Base-by-base conservation (phyloP, 768 basidiomycete species). In the Mycena alexandri region DNA sequence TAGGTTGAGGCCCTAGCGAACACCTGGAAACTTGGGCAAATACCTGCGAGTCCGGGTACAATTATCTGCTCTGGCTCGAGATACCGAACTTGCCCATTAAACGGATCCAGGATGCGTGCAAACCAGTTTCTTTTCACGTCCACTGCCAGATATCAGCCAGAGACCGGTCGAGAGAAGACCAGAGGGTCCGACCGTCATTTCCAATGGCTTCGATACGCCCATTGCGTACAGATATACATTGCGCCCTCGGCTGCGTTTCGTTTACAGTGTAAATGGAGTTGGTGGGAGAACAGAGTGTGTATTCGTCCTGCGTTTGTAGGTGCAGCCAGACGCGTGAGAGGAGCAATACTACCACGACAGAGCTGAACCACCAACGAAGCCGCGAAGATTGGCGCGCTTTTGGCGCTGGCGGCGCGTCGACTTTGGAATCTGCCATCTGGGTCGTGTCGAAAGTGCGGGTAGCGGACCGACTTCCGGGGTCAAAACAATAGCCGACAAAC, bases 31-130 rank as follows among this genome's bases (percentile, higher is more conserved):
- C 17, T 48, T 19, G 14, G 50, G 22, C 8, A 72, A 90, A 22
- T 74, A 91, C 93, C 93, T 75, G 91, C 80, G 19, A 95, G 81
- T 21, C 93, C 93, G 0, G 93, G 93, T 8, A 93, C 86, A 14
- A 94, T 77, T 54, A 89, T 85, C 24, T 83, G 83, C 17, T 78
- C 76, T 14, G 72, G 63, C 16, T 70, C 59, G 29, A 73, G 46
- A 50, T 70, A 50, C 24, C 63, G 67, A 29, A 72, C 61, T 53
- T 60, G 65, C 24, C 17, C 25, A 33, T 50, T 59, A 22, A 33
- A 41, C 34, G 57, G 41, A 58, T 58, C 29, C 9, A 65, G 43
- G 19, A 61, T 47, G 46, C 33, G 55, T 22, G 48, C 48, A 50
- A 60, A 44, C 65, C 34, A 61, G 25, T 17, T 50, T 38, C 47